These are phyloP conservation scores for Echria macrotheca DNA, from an alignment of 495 filamentous ascomycete species.

Conservation along the genomic window DNA sequence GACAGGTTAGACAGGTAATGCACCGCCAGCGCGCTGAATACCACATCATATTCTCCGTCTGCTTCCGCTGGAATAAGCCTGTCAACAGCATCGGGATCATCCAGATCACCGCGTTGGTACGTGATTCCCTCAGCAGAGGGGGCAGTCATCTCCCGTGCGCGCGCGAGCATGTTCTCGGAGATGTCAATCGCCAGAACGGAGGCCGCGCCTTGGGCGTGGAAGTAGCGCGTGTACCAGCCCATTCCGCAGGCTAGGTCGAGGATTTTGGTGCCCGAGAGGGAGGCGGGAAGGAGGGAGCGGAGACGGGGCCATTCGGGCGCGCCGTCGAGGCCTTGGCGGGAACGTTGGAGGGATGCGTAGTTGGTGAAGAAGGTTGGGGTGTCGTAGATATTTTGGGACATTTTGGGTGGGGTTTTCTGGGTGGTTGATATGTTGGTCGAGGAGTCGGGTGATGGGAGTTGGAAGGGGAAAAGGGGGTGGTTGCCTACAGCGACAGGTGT, in stretches of 20 bases:
- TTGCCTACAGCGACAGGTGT: no score
- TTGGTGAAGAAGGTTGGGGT: constrained; percentile 28
- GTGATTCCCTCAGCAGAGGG: constrained; percentile 20
- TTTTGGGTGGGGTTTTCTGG: constrained; percentile 10
- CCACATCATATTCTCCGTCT: constrained; percentile 20
- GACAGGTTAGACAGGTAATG: constrained; percentile 31
- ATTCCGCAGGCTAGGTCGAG: constrained; percentile 37
- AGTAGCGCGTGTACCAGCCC: constrained; percentile 35
- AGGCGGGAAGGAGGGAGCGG: constrained; percentile 22
- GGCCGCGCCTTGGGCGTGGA: constrained; percentile 22
- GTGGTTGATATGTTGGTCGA: no score
- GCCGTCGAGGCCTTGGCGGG: constrained; percentile 21
- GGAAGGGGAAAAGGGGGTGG: not conserved
- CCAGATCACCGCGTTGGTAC: constrained; percentile 28
- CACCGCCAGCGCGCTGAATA: constrained; percentile 32
- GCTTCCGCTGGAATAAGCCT: constrained; percentile 13
- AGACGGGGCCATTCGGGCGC: constrained; percentile 32
- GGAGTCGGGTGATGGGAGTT: no score
- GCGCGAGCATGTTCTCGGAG: constrained; percentile 32
- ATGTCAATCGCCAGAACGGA: constrained; percentile 31
- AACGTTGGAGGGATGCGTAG: constrained; percentile 30
- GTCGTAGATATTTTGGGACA: constrained; percentile 37
- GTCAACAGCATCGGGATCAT: constrained; percentile 4
- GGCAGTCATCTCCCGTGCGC: constrained; percentile 23
- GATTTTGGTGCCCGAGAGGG: constrained; percentile 18